Evolutionary conservation across 1,284 basidiomycete species (phyloP).

Genomic region (Cryptococcus maquisensis): DNA sequence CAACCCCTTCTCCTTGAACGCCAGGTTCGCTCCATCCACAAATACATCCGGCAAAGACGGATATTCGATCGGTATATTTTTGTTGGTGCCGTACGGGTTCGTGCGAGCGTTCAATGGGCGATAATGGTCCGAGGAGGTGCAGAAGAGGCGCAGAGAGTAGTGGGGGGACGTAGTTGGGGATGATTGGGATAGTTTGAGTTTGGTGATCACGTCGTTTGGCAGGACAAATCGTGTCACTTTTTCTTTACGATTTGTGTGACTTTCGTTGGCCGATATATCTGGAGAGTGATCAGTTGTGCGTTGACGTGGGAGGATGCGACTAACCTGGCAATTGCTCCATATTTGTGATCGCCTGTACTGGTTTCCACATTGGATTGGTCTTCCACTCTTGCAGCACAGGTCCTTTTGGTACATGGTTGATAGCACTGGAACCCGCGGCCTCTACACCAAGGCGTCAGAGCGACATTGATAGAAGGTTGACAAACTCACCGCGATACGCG

Average conservation of each 20-base stretch:
- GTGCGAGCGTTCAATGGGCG: conserved; percentile 42
- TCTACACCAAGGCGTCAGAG: no score
- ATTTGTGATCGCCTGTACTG: conserved; percentile 38
- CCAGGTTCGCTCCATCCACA: conserved; percentile 62
- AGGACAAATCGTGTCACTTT: conserved; percentile 28
- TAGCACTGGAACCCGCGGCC: neutral
- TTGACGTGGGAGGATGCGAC: no score
- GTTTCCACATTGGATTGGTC: conserved; percentile 45
- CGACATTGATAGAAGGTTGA: neutral
- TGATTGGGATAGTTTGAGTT: conserved; percentile 33
- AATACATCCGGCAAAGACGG: conserved; percentile 86
- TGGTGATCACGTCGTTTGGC: conserved; percentile 33
- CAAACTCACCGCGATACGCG: neutral
- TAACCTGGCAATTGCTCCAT: conserved; percentile 33
- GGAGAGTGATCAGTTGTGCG: no score
- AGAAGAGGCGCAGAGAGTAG: conserved; percentile 69
- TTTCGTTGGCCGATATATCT: conserved; percentile 35
- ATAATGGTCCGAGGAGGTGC: conserved; percentile 84
- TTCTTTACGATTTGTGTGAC: conserved; percentile 27
- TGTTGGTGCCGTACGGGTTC: conserved; percentile 32
- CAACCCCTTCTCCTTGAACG: conserved; percentile 79
- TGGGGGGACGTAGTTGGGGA: conserved; percentile 27
- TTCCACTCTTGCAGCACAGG: conserved; percentile 40
- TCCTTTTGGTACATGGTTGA: conserved; percentile 1
- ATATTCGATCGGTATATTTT: conserved; percentile 70